Conservation (phyloP, 2,329 filamentous ascomycete genomes). For the Chaetothyriales sp. region DNA sequence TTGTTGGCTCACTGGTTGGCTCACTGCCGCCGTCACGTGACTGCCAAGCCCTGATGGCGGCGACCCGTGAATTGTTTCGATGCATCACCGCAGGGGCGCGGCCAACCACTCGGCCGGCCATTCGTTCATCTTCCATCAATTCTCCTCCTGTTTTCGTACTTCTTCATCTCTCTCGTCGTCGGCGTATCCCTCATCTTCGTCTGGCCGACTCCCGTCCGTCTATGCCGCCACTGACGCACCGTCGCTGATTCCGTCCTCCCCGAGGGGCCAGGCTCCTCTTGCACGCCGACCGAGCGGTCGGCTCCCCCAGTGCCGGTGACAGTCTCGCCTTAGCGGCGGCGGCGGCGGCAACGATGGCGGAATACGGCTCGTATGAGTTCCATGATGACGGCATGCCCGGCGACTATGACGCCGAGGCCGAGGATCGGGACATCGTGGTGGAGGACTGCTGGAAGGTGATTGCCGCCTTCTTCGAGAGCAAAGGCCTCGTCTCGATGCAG, state of each 20-base stretch:
- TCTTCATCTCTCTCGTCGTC: background rate
- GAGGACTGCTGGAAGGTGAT: constrained; percentile 99
- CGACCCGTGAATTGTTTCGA: background rate
- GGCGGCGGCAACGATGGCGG: constrained; percentile 32
- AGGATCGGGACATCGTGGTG: constrained; percentile 63
- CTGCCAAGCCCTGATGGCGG: background rate
- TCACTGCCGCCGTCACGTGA: background rate
- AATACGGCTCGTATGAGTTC: constrained; percentile 35
- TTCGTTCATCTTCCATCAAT: background rate
- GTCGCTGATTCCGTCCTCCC: background rate
- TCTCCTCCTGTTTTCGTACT: background rate
- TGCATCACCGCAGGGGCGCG: background rate
- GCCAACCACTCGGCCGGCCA: background rate
- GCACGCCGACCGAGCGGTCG: background rate
- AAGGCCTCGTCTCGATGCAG: constrained; percentile 93
- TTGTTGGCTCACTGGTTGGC: too few relatives aligned
- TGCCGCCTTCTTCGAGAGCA: constrained; percentile 88
- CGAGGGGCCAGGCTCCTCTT: background rate
- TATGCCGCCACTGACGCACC: background rate
- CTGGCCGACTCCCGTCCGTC: background rate
- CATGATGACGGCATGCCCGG: constrained; percentile 55
- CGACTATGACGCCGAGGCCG: constrained; percentile 50
- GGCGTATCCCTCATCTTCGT: background rate
- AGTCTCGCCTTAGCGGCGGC: background rate
- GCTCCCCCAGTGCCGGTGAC: background rate